Evolutionary conservation across 2,329 filamentous ascomycete species (phyloP), one percentile per base, ranked within the genome.

Genomic region (Ophiosphaerella korrae): DNA sequence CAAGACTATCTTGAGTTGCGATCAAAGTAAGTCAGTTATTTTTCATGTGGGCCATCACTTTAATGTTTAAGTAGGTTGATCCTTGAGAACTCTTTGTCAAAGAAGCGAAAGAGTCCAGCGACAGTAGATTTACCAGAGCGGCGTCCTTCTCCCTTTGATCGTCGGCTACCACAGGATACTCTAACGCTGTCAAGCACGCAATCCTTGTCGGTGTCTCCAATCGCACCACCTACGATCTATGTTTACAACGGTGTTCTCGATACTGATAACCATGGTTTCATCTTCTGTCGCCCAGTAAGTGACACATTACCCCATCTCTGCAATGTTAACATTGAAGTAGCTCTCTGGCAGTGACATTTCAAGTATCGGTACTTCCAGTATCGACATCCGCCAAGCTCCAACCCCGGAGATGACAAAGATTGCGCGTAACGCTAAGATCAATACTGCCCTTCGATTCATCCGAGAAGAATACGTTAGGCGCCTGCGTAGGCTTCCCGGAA

Each of bases 191-290:
- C 62, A 2, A 35, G 34, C 6, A 63, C 62, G 7, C 54, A 58
- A 14, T 70, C 68, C 12, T 45, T 63, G 11, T 67, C 69, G 16
- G 52, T 57, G 2, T 58, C 63, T 1, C 64, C 61, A 2, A 44
- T 39, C 13, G 33, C 54, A 29, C 24, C 56, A 21, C 37, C 49
- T 8, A 24, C 53, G 3, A n/a, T 45, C 21, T 58, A 67, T 50
- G 50, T 73, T 3, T 80, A 76, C 59, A 80, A 80, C 57, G 76
- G 74, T 7, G 47, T 70, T 1, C 42, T 80, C 0, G 64, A 74
- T 23, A 48, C 55, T 2, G 70, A 74, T 16, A 66, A 72, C 7
- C 52, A 74, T 57, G 75, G 75, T 0, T 62, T 67, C 16, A 63
- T 78, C 5, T 56, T 67, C 5, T 71, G 70, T 7, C 71, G 68